These are phyloP conservation scores for Rubia tinctorum DNA, from an alignment of 305 asterid species.

Conservation along the genomic window DNA sequence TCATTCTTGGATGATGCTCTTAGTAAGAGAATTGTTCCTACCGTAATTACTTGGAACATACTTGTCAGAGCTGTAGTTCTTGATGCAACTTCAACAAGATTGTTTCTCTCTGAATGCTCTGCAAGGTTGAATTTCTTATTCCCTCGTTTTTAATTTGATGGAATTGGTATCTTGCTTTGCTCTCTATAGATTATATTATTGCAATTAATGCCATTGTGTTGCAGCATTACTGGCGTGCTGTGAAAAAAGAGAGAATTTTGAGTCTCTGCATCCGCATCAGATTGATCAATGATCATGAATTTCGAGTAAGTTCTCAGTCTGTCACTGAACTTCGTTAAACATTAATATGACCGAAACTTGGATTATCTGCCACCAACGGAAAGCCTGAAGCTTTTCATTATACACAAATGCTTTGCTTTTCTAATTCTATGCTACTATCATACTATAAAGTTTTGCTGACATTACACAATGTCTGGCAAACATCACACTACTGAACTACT, in stretches of 20 bases:
- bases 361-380: not conserved
- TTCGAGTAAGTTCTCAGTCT: conserved; percentile 4
- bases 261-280: not conserved
- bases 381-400: not conserved
- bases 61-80: conserved; percentile 78
- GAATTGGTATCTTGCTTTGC: conserved; percentile 4
- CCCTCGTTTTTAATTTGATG: not conserved
- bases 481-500: not conserved
- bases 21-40: conserved; percentile 56
- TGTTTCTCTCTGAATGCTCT: conserved; percentile 9
- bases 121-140: conserved; percentile 30
- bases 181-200: not conserved
- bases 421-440: too few relatives aligned
- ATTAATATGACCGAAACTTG: not conserved
- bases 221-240: not conserved
- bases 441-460: not conserved
- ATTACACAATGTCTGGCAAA: not conserved
- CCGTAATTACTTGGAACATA: conserved; percentile 63
- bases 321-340: not conserved
- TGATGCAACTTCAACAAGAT: conserved; percentile 30
- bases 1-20: conserved; percentile 63
- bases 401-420: not conserved
- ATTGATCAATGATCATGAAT: conserved; percentile 2
- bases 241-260: conserved; percentile 27
- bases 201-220: not conserved